Conservation (phyloP, 2,329 filamentous ascomycete species). For the Aspergillus oerlinghausenensis region DNA sequence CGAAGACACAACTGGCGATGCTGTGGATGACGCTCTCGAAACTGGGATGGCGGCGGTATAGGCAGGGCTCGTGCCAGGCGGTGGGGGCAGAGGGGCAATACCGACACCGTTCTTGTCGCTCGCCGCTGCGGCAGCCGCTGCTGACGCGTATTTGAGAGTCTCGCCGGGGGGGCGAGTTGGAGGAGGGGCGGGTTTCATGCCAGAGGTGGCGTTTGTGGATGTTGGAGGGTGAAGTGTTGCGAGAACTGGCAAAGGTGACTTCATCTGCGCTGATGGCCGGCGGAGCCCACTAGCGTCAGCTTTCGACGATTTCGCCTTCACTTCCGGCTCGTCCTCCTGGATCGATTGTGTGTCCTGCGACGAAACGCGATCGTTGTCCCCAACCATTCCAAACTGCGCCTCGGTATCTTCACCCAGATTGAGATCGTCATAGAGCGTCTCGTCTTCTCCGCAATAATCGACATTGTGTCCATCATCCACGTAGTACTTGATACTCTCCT, state of each 20-base stretch:
- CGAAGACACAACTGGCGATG: constrained; percentile 50
- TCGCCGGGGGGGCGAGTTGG: constrained; percentile 83
- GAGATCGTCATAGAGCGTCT: constrained; percentile 91
- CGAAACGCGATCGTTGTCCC: constrained; percentile 81
- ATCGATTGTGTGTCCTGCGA: constrained; percentile 92
- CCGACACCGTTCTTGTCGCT: constrained; percentile 84
- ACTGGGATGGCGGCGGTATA: constrained; percentile 46
- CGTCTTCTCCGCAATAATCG: constrained; percentile 84
- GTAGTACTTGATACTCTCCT: constrained; percentile 93
- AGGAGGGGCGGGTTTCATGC: constrained; percentile 89
- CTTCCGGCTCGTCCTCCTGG: constrained; percentile 73
- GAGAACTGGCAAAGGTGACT: constrained; percentile 87
- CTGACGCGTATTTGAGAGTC: constrained; percentile 92
- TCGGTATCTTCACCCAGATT: constrained; percentile 83
- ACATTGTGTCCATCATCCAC: constrained; percentile 83
- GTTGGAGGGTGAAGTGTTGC: constrained; percentile 73
- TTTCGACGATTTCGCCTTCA: constrained; percentile 51
- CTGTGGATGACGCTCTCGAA: constrained; percentile 53
- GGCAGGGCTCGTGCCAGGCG: constrained; percentile 61
- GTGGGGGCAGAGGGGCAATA: constrained; percentile 88
- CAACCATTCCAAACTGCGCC: constrained; percentile 73
- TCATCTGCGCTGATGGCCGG: constrained; percentile 82
- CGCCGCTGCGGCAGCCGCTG: constrained; percentile 86
- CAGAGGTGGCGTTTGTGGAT: constrained; percentile 45
- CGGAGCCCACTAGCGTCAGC: constrained; percentile 58